Evolutionary conservation across 2,329 filamentous ascomycete genomes (phyloP).

Genomic region (Tetracladium maxilliforme): DNA sequence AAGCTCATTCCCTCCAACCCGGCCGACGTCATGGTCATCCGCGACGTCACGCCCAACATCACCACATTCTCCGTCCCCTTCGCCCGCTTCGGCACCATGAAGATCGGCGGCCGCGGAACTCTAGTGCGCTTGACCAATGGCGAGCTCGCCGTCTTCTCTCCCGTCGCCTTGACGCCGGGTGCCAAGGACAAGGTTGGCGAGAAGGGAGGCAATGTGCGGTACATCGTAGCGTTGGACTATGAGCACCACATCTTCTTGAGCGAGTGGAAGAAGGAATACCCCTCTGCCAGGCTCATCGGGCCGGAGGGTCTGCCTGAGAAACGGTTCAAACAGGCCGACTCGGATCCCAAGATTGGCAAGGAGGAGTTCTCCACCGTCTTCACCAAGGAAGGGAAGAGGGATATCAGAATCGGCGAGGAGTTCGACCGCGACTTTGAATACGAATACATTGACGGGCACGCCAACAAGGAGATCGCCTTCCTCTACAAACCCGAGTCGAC

Average conservation of each 20-base stretch:
- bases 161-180: conserved; percentile 68
- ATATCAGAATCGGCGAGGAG: conserved; percentile 51
- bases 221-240: conserved; percentile 76
- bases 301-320: conserved; percentile 76
- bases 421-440: conserved; percentile 80
- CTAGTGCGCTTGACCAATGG: conserved; percentile 74
- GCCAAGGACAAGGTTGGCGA: conserved; percentile 46
- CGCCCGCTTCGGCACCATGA: conserved; percentile 60
- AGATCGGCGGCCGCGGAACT: conserved; percentile 77
- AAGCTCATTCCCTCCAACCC: conserved; percentile 58
- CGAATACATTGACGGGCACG: conserved; percentile 68
- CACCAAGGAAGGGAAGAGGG: conserved; percentile 33
- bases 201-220: conserved; percentile 57
- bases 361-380: conserved; percentile 52
- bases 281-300: conserved; percentile 65
- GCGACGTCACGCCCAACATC: conserved; percentile 69
- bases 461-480: conserved; percentile 81
- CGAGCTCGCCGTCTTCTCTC: conserved; percentile 78
- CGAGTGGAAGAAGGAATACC: conserved; percentile 69
- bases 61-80: conserved; percentile 76
- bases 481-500: conserved; percentile 65
- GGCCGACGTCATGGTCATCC: conserved; percentile 77
- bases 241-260: conserved; percentile 94
- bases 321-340: no score
- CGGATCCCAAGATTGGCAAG: conserved; percentile 30